phyloP scores from a whole-genome alignment of 2,329 filamentous ascomycete species.

The Exophiala dermatitidis region DNA sequence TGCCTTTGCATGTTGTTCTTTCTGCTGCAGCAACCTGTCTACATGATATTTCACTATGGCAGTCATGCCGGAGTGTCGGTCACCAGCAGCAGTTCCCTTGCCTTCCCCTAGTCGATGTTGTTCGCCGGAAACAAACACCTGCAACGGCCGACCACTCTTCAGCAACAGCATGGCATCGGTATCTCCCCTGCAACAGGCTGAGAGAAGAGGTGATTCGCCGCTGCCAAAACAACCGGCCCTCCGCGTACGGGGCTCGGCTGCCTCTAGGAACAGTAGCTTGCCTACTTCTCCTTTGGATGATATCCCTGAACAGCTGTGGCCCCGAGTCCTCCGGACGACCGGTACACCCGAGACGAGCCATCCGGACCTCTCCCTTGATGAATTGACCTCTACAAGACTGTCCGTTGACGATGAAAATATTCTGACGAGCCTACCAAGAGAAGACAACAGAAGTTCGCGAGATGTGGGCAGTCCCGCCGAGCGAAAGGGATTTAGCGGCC shows the following conservation, averaged over 20 bases:
- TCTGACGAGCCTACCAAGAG: conserved; percentile 6
- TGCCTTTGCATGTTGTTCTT: neutral
- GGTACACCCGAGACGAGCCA: conserved; percentile 14
- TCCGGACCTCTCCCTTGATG: conserved; percentile 21
- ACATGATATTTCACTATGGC: neutral
- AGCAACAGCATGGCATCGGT: conserved; percentile 7
- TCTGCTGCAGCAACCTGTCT: neutral
- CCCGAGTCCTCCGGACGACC: conserved; percentile 18
- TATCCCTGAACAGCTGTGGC: conserved; percentile 17
- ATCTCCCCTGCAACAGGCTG: conserved; percentile 9
- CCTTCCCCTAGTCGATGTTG: neutral
- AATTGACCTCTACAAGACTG: conserved; percentile 19
- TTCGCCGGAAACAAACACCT: neutral
- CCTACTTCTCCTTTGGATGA: conserved; percentile 19
- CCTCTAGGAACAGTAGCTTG: conserved; percentile 14
- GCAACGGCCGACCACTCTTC: conserved; percentile 3
- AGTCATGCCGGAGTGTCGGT: neutral
- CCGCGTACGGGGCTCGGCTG: conserved; percentile 4
- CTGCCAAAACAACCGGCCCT: conserved; percentile 2
- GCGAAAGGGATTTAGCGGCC: conserved; percentile 3
- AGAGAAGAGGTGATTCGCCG: conserved; percentile 4
- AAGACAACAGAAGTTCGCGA: conserved; percentile 4
- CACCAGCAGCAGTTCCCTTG: neutral
- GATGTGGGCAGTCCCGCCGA: neutral
- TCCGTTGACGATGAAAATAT: conserved; percentile 20